Evolutionary conservation across 2,329 filamentous ascomycete species (phyloP).

Genomic region (Coleophoma cylindrospora): DNA sequence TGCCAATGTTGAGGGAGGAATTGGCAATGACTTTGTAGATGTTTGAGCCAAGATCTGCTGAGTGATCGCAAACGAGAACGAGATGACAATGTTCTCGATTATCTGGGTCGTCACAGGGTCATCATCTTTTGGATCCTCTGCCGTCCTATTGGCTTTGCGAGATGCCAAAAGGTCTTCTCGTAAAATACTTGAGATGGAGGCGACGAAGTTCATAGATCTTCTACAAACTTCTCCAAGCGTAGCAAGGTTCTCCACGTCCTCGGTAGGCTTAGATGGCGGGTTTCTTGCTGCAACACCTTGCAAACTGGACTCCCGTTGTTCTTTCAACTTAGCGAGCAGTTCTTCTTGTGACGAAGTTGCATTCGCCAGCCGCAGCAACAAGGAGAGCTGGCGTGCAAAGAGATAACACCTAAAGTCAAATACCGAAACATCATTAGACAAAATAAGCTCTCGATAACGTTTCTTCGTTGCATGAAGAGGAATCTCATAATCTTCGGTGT

Average conservation of each 20-base stretch:
- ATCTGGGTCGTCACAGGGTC: slow-evolving; percentile 42
- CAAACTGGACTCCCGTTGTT: slow-evolving; percentile 54
- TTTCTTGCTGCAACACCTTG: slow-evolving; percentile 51
- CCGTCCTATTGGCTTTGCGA: slow-evolving; percentile 25
- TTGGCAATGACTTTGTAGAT: slow-evolving; percentile 60
- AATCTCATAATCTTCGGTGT: slow-evolving; percentile 46
- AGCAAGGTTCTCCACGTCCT: slow-evolving; percentile 68
- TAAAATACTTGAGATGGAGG: slow-evolving; percentile 72
- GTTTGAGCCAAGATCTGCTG: slow-evolving; percentile 76
- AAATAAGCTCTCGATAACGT: slow-evolving; percentile 83
- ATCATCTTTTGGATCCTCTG: slow-evolving; percentile 29
- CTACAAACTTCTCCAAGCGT: slow-evolving; percentile 84
- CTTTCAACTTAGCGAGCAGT: slow-evolving; percentile 54
- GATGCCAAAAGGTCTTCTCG: slow-evolving; percentile 71
- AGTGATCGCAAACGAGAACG: slow-evolving; percentile 72
- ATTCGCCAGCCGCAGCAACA: slow-evolving; percentile 81
- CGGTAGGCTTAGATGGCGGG: slow-evolving; percentile 39
- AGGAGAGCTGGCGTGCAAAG: slow-evolving; percentile 79
- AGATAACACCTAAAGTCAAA: slow-evolving; percentile 96
- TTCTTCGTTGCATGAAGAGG: slow-evolving; percentile 64
- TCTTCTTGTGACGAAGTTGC: slow-evolving; percentile 58
- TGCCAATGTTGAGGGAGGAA: slow-evolving; percentile 53
- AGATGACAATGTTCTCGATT: slow-evolving; percentile 70
- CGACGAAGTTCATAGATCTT: slow-evolving; percentile 78
- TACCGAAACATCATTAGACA: slow-evolving; percentile 90